These are phyloP conservation scores for Colletotrichum coccodes DNA, from an alignment of 2,329 filamentous ascomycete genomes.

Conservation along the genomic window DNA sequence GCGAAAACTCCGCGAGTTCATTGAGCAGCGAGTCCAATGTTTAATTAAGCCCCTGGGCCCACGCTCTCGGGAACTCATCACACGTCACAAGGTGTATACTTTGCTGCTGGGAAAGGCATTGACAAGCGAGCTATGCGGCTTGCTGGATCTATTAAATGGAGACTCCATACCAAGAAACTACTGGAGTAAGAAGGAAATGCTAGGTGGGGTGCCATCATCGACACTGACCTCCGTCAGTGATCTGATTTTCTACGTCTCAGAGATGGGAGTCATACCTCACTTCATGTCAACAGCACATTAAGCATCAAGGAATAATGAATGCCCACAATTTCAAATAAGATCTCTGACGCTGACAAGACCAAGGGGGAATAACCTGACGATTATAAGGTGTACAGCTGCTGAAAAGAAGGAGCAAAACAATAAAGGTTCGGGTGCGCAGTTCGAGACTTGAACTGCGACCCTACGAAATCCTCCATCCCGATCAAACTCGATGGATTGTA, in stretches of 20 bases:
- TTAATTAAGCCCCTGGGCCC: neutral
- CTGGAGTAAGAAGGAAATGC: too few relatives aligned
- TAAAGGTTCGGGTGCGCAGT: conserved; percentile 1
- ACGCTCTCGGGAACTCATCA: neutral
- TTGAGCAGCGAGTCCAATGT: neutral
- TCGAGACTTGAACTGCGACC: neutral
- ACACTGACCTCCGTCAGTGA: too few relatives aligned
- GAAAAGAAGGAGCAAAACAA: neutral
- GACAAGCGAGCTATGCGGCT: neutral
- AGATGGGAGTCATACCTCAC: too few relatives aligned
- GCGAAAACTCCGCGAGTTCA: too few relatives aligned
- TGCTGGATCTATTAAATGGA: too few relatives aligned
- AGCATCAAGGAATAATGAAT: neutral
- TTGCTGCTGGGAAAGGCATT: neutral
- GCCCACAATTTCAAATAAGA: too few relatives aligned
- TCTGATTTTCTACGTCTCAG: too few relatives aligned
- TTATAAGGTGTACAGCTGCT: neutral
- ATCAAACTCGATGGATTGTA: neutral
- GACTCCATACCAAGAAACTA: too few relatives aligned
- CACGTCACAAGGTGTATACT: neutral
- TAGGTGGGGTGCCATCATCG: too few relatives aligned
- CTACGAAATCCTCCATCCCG: neutral
- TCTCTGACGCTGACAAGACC: neutral
- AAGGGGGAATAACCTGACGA: neutral
- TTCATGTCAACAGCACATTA: neutral